Evolutionary conservation across 768 basidiomycete genomes (phyloP), one percentile per base, ranked within the genome.

Genomic region (Amanita molliuscula): DNA sequence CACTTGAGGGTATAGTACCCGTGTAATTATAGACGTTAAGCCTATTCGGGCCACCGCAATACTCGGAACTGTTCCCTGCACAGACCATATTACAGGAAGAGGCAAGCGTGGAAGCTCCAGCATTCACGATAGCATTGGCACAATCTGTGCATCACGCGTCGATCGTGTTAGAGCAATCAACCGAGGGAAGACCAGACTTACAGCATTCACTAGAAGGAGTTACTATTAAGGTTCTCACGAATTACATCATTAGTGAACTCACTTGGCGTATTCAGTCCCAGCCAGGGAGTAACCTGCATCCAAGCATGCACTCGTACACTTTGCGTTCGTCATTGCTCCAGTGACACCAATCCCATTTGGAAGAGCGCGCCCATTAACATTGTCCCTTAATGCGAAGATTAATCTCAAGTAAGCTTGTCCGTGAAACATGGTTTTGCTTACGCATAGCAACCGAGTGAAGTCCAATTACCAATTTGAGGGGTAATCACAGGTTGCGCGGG

Each of bases 361-460:
- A n/a, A 78, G 64, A 0, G 73, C 61, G 21, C 76, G 71, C 28
- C 67, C 60, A 52, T 70, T 61, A 42, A 74, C 66, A 52, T 69
- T 69, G 56, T 75, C 74, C 49, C 75, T 76, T 51, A 35, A 53
- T 47, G 28, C 16, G 51, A 26, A 47, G 71, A 58, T 13, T 28
- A 71, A 57, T 10, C 72, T n/a, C n/a, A n/a, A n/a, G 18, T 47
- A 31, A 34, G 23, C 10, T 40, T 16, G 25, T 40, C 43, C 26
- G 29, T 16, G 16, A 1, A 5, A 26, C 66, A 34, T 64, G 54
- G 18, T 49, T 53, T 45, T 26, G 58, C 71, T 52, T 57, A 83
- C 85, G 67, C 81, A 66, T 76, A 87, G 61, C 87, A 89, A n/a
- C 87, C 87, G 26, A 88, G 72, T 0, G 78, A 81, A 5, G 66